A percentile compares a stretch with the other conserved stretches of the same genome.
These are phyloP conservation scores for Desmodesmus armatus DNA, from an alignment of 139 green algal species.

Conservation along the genomic window DNA sequence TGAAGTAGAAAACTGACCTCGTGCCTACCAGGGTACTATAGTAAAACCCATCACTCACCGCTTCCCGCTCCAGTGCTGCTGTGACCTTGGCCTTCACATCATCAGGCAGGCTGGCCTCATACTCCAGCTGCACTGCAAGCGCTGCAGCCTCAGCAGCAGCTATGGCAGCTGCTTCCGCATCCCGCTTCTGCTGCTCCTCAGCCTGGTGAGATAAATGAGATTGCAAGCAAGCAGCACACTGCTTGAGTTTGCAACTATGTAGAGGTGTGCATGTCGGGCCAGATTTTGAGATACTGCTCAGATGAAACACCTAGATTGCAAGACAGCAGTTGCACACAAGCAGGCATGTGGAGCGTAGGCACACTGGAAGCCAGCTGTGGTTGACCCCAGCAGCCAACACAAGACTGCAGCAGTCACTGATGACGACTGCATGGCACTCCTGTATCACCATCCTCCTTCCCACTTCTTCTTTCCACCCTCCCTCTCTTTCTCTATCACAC, in stretches of 20 bases:
- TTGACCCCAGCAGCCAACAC: no score
- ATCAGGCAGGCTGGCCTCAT: conserved; percentile 70
- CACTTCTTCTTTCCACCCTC: no score
- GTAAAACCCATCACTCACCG: conserved; percentile 50
- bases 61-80: conserved; percentile 55
- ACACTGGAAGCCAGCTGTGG: no score
- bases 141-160: conserved; percentile 53
- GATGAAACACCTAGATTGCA: not conserved
- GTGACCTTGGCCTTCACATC: conserved; percentile 66
- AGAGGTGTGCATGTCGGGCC: not conserved
- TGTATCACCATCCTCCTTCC: no score
- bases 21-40: no score
- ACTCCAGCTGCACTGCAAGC: conserved; percentile 59
- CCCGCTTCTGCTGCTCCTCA: conserved; percentile 35
- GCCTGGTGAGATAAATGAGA: conserved; percentile 16
- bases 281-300: not conserved
- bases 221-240: not conserved
- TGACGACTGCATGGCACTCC: no score
- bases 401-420: no score
- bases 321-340: no score
- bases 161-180: conserved; percentile 40
- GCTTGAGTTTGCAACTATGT: not conserved
- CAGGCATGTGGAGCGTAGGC: no score
- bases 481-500: no score
- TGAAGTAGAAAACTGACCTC: no score